A percentile compares a stretch with the other conserved stretches of the same genome.
These are phyloP conservation scores for Globisporangium emineosum DNA, from an alignment of 352 stramenopile species.

Conservation along the genomic window DNA sequence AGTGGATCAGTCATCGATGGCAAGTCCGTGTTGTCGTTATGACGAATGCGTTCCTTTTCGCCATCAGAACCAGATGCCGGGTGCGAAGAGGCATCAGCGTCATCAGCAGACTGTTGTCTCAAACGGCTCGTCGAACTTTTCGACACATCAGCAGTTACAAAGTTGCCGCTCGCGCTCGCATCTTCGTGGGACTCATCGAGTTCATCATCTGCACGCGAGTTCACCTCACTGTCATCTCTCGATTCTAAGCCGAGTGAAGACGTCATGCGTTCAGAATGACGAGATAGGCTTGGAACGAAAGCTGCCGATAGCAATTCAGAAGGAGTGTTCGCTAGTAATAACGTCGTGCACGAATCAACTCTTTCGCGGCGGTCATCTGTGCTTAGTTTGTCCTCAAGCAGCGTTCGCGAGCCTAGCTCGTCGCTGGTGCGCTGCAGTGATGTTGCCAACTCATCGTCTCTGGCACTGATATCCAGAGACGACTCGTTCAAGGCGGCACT, in stretches of 20 bases:
- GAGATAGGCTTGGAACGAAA: constrained; percentile 1
- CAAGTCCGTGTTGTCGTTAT: background rate
- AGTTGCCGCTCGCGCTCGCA: background rate
- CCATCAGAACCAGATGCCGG: background rate
- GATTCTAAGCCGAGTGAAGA: background rate
- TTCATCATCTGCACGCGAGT: background rate
- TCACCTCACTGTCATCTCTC: background rate
- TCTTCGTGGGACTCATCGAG: background rate
- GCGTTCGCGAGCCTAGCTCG: no score
- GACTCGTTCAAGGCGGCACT: constrained; percentile 1
- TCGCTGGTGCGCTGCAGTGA: background rate
- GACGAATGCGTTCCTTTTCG: background rate
- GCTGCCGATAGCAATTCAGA: constrained; percentile 1
- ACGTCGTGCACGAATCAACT: background rate
- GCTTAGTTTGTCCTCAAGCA: background rate
- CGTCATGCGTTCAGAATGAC: background rate
- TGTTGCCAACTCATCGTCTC: background rate
- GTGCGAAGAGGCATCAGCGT: background rate
- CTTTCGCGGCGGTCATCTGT: background rate
- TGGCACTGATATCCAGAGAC: background rate
- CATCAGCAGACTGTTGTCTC: background rate
- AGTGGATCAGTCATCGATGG: background rate
- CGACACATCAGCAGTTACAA: background rate
- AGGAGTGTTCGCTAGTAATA: background rate
- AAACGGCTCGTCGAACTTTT: background rate